Conservation (phyloP, 2,329 filamentous ascomycete genomes). For the Paraconiothyrium sp. region DNA sequence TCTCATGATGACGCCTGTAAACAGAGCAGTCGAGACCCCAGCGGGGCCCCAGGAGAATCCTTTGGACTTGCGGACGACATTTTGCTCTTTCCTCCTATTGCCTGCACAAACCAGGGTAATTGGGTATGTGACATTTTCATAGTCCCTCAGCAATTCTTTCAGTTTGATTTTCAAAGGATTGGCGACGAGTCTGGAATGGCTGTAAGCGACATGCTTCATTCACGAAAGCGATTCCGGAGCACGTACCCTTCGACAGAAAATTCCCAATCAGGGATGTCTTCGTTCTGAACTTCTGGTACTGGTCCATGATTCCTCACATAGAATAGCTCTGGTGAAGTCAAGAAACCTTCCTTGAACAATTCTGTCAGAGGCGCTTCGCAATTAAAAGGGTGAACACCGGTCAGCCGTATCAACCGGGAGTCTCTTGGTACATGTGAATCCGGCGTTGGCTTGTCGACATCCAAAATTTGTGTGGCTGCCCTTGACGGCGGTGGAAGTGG, state of each 20-base stretch:
- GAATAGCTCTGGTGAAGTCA: constrained; percentile 87
- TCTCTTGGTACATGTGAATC: constrained; percentile 84
- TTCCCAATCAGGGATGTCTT: constrained; percentile 79
- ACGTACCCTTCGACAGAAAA: constrained; percentile 78
- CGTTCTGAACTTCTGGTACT: constrained; percentile 78
- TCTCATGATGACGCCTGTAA: constrained; percentile 81
- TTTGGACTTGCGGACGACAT: constrained; percentile 87
- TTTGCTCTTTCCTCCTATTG: constrained; percentile 92
- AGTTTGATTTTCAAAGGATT: constrained; percentile 77
- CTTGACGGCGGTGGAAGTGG: constrained; percentile 74
- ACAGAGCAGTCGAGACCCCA: constrained; percentile 85
- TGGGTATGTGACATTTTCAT: constrained; percentile 84
- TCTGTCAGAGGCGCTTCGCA: constrained; percentile 83
- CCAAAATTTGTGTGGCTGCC: constrained; percentile 68
- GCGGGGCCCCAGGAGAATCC: constrained; percentile 95
- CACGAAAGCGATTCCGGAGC: neutral
- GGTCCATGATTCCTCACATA: constrained; percentile 92
- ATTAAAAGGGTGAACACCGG: constrained; percentile 91
- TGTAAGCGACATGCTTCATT: constrained; percentile 13
- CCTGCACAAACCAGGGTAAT: constrained; percentile 92
- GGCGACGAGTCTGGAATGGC: constrained; percentile 70
- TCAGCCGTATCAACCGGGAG: constrained; percentile 82
- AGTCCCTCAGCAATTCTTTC: constrained; percentile 75
- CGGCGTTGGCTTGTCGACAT: constrained; percentile 83
- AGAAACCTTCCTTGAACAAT: constrained; percentile 81